Evolutionary conservation across 306 rosid species (phyloP).

Genomic region (Corylus heterophylla): DNA sequence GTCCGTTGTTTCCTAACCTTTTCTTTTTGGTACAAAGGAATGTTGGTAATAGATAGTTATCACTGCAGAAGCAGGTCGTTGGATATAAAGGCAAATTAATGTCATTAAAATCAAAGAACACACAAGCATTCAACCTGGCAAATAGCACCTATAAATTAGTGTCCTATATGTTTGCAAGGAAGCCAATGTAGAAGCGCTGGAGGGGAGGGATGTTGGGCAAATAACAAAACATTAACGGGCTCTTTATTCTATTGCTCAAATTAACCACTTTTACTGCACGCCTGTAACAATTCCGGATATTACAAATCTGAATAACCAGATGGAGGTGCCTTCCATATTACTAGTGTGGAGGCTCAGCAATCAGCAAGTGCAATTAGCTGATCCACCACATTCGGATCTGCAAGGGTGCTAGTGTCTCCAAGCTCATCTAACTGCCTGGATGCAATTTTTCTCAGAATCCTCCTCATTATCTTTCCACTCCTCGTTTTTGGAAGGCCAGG

Average conservation of each 20-base stretch:
- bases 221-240: neutral
- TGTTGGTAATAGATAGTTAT: too few relatives aligned
- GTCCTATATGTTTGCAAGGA: neutral
- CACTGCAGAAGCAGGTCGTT: too few relatives aligned
- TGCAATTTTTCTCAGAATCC: slow-evolving; percentile 93
- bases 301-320: neutral
- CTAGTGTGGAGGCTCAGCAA: slow-evolving; percentile 36
- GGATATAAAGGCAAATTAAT: neutral
- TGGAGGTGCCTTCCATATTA: slow-evolving; percentile 29
- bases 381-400: slow-evolving; percentile 83
- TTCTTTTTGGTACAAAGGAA: too few relatives aligned
- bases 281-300: neutral
- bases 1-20: too few relatives aligned
- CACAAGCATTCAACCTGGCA: neutral
- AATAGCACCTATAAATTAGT: neutral
- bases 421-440: slow-evolving; percentile 86
- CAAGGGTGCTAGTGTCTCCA: slow-evolving; percentile 94
- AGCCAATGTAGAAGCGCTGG: neutral
- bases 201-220: neutral
- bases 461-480: slow-evolving; percentile 98
- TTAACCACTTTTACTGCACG: neutral
- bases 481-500: slow-evolving; percentile 99
- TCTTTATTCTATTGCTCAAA: slow-evolving; percentile 4
- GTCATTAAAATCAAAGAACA: neutral
- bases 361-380: slow-evolving; percentile 81